Evolutionary conservation across 148 eudicot species (phyloP).

Genomic region (Rhododendron kiyosumense): DNA sequence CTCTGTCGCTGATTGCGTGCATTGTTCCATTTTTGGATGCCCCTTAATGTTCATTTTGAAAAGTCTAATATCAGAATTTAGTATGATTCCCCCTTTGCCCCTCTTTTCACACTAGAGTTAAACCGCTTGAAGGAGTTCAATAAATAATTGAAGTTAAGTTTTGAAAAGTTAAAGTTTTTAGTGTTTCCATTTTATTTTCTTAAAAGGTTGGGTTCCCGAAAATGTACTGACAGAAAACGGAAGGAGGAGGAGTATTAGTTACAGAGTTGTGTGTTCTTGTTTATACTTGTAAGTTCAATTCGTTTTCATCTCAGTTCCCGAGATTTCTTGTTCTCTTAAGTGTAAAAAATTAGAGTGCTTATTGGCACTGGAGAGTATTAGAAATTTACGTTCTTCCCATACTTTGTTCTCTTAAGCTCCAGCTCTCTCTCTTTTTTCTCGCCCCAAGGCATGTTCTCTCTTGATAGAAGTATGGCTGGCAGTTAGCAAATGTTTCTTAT

Average conservation of each 20-base stretch:
- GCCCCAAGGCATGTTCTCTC: background rate
- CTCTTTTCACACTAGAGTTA: background rate
- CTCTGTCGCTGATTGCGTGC: background rate
- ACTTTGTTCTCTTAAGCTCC: too few relatives aligned
- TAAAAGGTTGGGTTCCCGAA: background rate
- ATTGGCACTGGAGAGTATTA: background rate
- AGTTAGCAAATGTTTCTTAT: background rate
- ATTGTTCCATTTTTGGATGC: background rate
- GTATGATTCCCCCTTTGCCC: background rate
- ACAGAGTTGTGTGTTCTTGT: background rate
- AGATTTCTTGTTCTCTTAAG: background rate
- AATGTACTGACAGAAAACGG: background rate
- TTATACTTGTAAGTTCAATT: background rate
- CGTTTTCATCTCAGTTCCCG: background rate
- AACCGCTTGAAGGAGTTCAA: background rate
- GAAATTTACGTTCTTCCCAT: background rate
- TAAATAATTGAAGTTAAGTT: background rate
- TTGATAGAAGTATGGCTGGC: background rate
- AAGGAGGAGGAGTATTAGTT: background rate
- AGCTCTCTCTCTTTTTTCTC: background rate
- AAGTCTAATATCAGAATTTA: background rate
- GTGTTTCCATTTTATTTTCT: background rate
- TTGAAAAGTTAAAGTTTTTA: background rate
- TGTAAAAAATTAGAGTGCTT: background rate
- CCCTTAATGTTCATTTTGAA: background rate